Base-by-base conservation (phyloP, 352 stramenopile genomes). In the Pythium scleroteichum region DNA sequence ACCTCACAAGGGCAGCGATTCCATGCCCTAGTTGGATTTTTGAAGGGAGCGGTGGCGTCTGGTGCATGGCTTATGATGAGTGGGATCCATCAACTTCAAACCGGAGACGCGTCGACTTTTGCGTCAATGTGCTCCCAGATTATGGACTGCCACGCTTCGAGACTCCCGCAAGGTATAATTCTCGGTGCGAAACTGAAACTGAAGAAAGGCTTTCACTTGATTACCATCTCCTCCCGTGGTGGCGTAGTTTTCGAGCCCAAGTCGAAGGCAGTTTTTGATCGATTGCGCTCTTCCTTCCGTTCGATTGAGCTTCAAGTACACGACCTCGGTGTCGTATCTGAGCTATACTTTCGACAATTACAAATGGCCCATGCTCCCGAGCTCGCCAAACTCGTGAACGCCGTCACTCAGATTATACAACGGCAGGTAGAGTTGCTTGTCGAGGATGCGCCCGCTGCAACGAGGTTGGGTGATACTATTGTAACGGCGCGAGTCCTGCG, bases 41-140 rank as follows among this genome's bases (percentile, higher is more conserved):
- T 88, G 17, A 88, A 82, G 57, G 84, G 76, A 0, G 68, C 75
- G 3, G 71, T 78, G 13, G 65, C 73, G 0, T 78, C 64, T n/a
- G 80, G 76, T 4, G 78, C 81, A 16, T 90, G 81, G 81, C 53
- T 66, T 2, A 48, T 93, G 14, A 74, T 69, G 26, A 63, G 84
- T 3, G 56, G 71, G 22, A 73, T 76, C 12, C 60, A 84, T 0
- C 66, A 82, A 0, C 38, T 88, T 8, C 41, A 68, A 2, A 9
- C 24, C 2, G 46, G 24, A 1, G 48, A 59, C 9, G 33, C 79
- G 0, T 74, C 69, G 0, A 49, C 76, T 3, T 42, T 86, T 7
- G 68, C 52, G 10, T 53, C 68, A 9, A 20, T 89, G 2, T 91
- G 82, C 40, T 58, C 68, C 4, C 76, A 87, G 47, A 68, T 86